These are phyloP conservation scores for Pseudogymnoascus sp. DNA, from an alignment of 2,329 filamentous ascomycete genomes.

Conservation along the genomic window DNA sequence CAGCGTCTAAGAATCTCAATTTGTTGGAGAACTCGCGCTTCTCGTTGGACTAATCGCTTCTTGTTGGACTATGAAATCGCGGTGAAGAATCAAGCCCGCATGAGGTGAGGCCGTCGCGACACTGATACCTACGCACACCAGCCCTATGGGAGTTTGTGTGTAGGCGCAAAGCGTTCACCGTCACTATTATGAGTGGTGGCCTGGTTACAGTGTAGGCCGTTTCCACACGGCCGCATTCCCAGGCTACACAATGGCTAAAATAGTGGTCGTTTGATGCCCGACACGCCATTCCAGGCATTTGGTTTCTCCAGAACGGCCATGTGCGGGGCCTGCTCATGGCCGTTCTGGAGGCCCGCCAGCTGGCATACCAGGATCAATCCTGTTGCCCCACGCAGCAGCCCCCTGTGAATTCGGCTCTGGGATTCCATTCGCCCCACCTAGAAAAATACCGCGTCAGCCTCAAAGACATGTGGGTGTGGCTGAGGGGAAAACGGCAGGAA, in stretches of 20 bases:
- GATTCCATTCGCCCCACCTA: conserved; percentile 4
- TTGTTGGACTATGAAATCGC: conserved; percentile 5
- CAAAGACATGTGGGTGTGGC: conserved; percentile 2
- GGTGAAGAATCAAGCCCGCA: not conserved
- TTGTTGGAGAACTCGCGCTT: not conserved
- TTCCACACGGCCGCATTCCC: not conserved
- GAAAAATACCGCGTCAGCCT: conserved; percentile 1
- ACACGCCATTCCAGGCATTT: not conserved
- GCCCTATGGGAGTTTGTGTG: conserved; percentile 1
- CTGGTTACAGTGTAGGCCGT: not conserved
- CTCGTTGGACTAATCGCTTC: not conserved
- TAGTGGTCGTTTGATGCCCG: not conserved
- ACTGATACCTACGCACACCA: not conserved
- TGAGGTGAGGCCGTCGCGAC: not conserved
- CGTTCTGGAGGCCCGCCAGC: not conserved
- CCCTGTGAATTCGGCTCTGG: not conserved
- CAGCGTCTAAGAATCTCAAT: not conserved
- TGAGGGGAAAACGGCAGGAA: not conserved
- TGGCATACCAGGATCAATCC: not conserved
- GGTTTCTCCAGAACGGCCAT: not conserved
- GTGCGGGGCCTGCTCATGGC: not conserved
- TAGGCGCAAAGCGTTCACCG: not conserved
- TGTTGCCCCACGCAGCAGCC: not conserved
- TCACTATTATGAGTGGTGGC: not conserved
- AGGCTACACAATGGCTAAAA: not conserved